Base-by-base conservation (phyloP, 164 flowering plant genomes). In the Chloranthus sessilifolius region DNA sequence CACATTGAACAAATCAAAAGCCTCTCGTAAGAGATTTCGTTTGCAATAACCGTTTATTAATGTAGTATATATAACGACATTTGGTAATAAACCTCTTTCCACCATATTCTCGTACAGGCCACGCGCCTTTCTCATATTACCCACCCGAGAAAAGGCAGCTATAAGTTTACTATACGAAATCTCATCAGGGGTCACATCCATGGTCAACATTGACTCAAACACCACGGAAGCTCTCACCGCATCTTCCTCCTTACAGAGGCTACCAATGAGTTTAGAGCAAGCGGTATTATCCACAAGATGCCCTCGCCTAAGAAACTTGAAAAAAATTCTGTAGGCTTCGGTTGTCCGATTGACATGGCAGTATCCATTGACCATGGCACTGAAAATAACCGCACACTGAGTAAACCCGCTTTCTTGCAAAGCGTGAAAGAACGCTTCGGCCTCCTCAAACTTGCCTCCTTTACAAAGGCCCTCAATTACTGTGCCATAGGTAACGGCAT, bases 31-130 rank as follows among this genome's bases (percentile, higher is more conserved):
- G 49, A 60, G 40, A 59, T 81, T 75, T 1, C 23, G 58, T 58
- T 59, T 76, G 52, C 79, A 85, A 43, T 80, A 85, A 19, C 88
- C 82, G 55, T 72, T 65, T 43, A 89, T 73, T 83, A 89, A 69
- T 27, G 61, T 68, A 28, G 95, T 86, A 58, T 82, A 82, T 7
- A 66, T 72, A 23, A 78, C 49, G 36, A 73, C 62, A 73, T 76
- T 81, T 12, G 80, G 84, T 48, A 53, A 63, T 28, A 68, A 15
- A 7, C 81, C 82, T 38, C 50, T 67, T 20, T 35, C 31, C 23
- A 73, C 47, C 65, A 80, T 40, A 31, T n/a, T 8, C 46, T 84
- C 67, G 58, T 74, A 82, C 7, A 80, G 50, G 31, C 3, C 17
- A 26, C 55, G 49, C 9, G 95, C 95, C 60, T 26, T 72, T 29